Evolutionary conservation across 2,329 filamentous ascomycete species (phyloP), one percentile per base, ranked within the genome.

Genomic region (Zasmidium angulare): DNA sequence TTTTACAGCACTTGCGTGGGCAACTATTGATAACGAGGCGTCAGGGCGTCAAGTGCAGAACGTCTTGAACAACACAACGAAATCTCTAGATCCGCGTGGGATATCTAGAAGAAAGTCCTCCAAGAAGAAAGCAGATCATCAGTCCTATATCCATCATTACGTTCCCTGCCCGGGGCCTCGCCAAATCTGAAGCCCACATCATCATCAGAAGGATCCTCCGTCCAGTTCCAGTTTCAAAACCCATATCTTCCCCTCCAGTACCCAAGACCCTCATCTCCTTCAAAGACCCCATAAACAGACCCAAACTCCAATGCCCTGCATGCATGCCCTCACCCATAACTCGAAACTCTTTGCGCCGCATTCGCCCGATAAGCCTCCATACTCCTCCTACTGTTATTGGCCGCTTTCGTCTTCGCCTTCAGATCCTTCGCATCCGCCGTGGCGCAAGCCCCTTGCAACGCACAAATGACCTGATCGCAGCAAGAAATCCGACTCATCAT

Each of bases 381-480:
- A 3, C 23, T 22, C 31, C 19, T 46, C 12, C 51, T 26, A 14
- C 36, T 43, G 10, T 21, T 53, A n/a, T n/a, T n/a, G n/a, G n/a
- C n/a, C 17, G n/a, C 29, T 12, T 53, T 31, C 36, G n/a, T 47
- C 3, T 24, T 48, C 23, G 10, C 21, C 7, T 40, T 43, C 6
- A 46, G 22, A 12, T 55, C 40, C 43, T 23, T 47, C 2, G 40
- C 52, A n/a, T 55, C 52, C 17, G 23, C 40, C 21, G 22, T 59
- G 22, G 57, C 59, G n/a, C 53, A 57, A 1, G 60, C 63, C 31
- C 55, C 50, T 22, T 63, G 55, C 50, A 69, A 46, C 10, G 60
- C 48, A 10, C 51, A 29, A 19, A 66, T 60, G 2, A 68, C 63
- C 26, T 59, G 53, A 23, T 65, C 60, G 46, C 66, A 68, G 9